phyloP scores from a whole-genome alignment of 1,284 basidiomycete species.

The Ganoderma sinense region DNA sequence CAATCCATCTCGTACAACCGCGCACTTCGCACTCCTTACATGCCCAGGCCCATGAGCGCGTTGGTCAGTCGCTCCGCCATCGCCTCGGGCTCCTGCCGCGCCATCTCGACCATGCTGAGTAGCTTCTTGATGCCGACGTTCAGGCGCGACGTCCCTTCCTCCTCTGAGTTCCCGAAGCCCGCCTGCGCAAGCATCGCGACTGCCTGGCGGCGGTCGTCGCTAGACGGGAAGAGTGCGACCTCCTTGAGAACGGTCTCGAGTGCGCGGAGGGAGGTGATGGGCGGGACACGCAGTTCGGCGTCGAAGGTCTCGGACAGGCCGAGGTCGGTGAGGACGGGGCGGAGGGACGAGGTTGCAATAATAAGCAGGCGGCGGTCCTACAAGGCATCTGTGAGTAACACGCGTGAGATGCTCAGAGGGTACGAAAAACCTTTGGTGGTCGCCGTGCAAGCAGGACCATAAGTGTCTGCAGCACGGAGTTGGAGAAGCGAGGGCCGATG shows the following conservation, averaged over 20 bases:
- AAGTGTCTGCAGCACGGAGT: slow-evolving; percentile 91
- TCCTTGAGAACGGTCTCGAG: slow-evolving; percentile 87
- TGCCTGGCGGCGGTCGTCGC: slow-evolving; percentile 66
- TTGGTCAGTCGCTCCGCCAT: slow-evolving; percentile 78
- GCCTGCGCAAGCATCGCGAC: slow-evolving; percentile 79
- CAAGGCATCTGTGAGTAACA: slow-evolving; percentile 20
- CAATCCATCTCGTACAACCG: not conserved
- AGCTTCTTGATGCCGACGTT: slow-evolving; percentile 96
- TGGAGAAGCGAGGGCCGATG: slow-evolving; percentile 96
- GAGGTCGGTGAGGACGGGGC: slow-evolving; percentile 89
- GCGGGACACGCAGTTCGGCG: slow-evolving; percentile 86
- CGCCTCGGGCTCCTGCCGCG: slow-evolving; percentile 89
- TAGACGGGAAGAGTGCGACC: slow-evolving; percentile 78
- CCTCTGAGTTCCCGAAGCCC: slow-evolving; percentile 67
- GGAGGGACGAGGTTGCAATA: slow-evolving; percentile 92
- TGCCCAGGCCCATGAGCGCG: slow-evolving; percentile 70
- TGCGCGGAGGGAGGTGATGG: slow-evolving; percentile 77
- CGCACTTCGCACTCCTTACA: slow-evolving; percentile 38
- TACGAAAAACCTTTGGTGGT: slow-evolving; percentile 84
- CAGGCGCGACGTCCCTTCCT: slow-evolving; percentile 53
- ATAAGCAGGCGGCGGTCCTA: slow-evolving; percentile 92
- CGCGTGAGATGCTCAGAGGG: not conserved
- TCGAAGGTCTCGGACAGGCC: slow-evolving; percentile 92
- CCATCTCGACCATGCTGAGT: slow-evolving; percentile 95
- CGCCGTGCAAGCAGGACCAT: slow-evolving; percentile 90